phyloP scores from a whole-genome alignment of 768 basidiomycete genomes.

The Hydnomerulius pinastri region DNA sequence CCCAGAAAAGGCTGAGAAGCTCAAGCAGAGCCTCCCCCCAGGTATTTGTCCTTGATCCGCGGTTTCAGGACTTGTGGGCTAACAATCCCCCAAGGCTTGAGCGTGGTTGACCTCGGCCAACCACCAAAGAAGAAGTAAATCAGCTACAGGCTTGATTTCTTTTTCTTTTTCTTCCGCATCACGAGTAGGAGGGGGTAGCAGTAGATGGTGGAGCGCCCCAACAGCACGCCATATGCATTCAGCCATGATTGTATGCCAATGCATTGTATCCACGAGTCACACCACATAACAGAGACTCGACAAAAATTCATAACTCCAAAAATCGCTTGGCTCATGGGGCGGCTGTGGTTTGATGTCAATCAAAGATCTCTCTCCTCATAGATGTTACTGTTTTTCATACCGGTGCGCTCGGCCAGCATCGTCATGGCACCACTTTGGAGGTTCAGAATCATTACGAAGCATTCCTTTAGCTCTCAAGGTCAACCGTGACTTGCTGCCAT shows the following conservation, averaged over 20 bases:
- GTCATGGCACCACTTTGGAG: too few relatives aligned
- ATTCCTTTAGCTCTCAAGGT: too few relatives aligned
- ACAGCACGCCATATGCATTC: conserved; percentile 12
- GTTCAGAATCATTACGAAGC: too few relatives aligned
- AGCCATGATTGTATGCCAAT: conserved; percentile 23
- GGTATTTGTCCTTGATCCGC: conserved; percentile 53
- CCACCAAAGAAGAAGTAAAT: conserved; percentile 71
- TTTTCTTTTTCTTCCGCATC: conserved; percentile 1
- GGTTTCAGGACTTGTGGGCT: background rate
- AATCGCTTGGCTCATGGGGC: background rate
- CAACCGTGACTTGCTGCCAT: too few relatives aligned
- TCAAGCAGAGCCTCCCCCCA: conserved; percentile 92
- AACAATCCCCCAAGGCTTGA: conserved; percentile 54
- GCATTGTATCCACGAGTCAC: conserved; percentile 18
- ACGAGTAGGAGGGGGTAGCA: background rate
- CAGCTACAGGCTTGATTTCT: conserved; percentile 6
- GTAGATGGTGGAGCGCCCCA: conserved; percentile 6
- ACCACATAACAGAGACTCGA: conserved; percentile 16
- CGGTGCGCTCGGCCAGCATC: too few relatives aligned
- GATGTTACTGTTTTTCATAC: too few relatives aligned
- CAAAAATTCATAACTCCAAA: background rate
- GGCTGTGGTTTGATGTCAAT: too few relatives aligned
- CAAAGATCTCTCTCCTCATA: too few relatives aligned
- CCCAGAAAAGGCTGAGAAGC: conserved; percentile 98
- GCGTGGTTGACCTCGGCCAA: conserved; percentile 65